phyloP scores from a whole-genome alignment of 73 alveolate species.

The Breviolum minutum region DNA sequence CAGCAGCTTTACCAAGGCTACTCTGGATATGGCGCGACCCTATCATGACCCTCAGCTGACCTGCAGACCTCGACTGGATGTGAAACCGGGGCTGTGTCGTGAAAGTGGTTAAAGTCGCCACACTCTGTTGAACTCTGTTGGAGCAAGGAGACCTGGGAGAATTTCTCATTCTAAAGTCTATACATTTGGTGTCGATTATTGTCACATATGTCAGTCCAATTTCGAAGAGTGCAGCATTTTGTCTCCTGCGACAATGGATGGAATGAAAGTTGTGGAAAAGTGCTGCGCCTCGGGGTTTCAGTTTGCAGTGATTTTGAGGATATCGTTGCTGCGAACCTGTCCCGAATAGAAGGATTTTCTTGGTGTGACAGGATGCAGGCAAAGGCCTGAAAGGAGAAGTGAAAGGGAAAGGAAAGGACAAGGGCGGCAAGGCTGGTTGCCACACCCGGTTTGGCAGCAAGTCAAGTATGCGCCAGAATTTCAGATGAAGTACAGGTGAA shows the following conservation, averaged over 20 bases:
- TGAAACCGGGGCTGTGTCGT: background rate
- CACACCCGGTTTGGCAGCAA: too few species aligned
- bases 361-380: slow-evolving; percentile 33
- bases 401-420: slow-evolving; percentile 83
- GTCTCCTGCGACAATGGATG: slow-evolving; percentile 19
- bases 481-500: too few species aligned
- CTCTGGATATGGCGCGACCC: slow-evolving; percentile 66
- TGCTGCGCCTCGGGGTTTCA: background rate
- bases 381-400: slow-evolving; percentile 39
- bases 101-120: too few species aligned
- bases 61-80: background rate
- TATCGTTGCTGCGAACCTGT: background rate
- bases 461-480: too few species aligned
- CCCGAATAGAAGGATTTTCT: background rate
- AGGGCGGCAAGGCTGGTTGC: slow-evolving; percentile 56
- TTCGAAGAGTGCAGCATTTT: background rate
- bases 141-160: background rate
- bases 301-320: background rate
- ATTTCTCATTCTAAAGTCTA: too few species aligned
- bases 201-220: too few species aligned
- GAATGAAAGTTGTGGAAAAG: background rate
- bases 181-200: too few species aligned
- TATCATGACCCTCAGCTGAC: slow-evolving; percentile 41
- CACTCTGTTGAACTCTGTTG: slow-evolving; percentile 2
- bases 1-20: background rate